These are phyloP conservation scores for Fraxinus baroniana DNA, from an alignment of 305 asterid genomes.

Conservation along the genomic window DNA sequence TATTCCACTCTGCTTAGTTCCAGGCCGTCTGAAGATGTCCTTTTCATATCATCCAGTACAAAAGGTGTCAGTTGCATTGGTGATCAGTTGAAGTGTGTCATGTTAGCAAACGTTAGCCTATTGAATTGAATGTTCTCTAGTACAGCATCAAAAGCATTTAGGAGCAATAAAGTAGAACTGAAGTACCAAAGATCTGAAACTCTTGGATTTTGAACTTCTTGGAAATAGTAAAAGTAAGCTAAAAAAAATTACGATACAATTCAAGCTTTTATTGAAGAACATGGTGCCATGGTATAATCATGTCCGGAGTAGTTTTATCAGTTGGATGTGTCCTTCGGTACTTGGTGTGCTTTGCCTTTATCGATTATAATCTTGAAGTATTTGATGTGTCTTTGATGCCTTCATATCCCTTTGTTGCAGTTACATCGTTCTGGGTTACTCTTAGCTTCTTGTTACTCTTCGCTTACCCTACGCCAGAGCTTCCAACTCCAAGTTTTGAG, in stretches of 20 bases:
- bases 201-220: background rate
- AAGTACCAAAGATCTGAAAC: background rate
- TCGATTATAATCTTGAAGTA: conserved; percentile 4
- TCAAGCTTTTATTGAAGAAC: background rate
- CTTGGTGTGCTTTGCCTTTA: conserved; percentile 4
- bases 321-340: background rate
- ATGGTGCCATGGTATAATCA: background rate
- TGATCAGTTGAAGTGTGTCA: background rate
- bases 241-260: background rate
- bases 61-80: background rate
- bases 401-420: conserved; percentile 43
- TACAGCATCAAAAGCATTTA: background rate
- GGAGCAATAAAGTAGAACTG: background rate
- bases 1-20: background rate
- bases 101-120: background rate
- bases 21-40: background rate
- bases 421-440: conserved; percentile 75
- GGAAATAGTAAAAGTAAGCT: background rate
- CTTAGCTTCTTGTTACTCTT: conserved; percentile 85
- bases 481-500: conserved; percentile 92
- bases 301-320: conserved; percentile 9
- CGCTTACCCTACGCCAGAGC: conserved; percentile 91
- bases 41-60: background rate
- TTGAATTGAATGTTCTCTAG: background rate
- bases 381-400: conserved; percentile 8